Base-by-base conservation (phyloP, 2,329 filamentous ascomycete genomes). In the Apiospora sp. region DNA sequence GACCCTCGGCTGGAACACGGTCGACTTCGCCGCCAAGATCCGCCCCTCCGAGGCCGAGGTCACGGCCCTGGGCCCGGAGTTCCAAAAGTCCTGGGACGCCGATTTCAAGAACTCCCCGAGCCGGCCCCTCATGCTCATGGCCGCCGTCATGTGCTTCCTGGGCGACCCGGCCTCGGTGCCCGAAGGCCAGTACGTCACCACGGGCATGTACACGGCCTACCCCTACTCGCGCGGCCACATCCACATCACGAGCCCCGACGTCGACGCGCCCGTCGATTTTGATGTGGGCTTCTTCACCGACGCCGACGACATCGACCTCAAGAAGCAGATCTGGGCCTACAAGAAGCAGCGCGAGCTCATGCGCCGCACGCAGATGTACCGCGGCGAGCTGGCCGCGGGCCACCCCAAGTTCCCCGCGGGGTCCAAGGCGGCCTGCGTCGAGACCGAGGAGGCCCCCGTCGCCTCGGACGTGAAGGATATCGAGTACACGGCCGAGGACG, bases 341-440 rank as follows among this genome's bases (percentile, higher is more conserved):
- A 93, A 93, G 80, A 88, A 87, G 76, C 84, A 86, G n/a, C 88
- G 91, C 3, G 90, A 92, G 79, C 86, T 92, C 71, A 82, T 85
- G 30, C 87, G 90, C 3, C 87, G 89, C 19, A 87, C 89, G 77
- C 80, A 84, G 2, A 83, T 85, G 72, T 91, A 87, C 80, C 76
- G 83, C 72, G 83, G 89, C 77, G 84, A 88, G 76, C 49, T 86
- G 3, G 78, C 81, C 4, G 74, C 78, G 6, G 79, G 81, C 0
- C 86, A 88, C 73, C 87, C 87, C 0, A 77, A 79, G 16, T 89
- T 88, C 76, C 77, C 83, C 0, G 73, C 80, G 0, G 80, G 77
- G 0, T 87, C 84, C 0, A 78, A 81, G 16, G 87, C 86, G 0
- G 81, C 80, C 0, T 75, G 80, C 54, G 81, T 74, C 79, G 83